Percentiles rank a stretch among this genome's conserved stretches.
Evolutionary conservation across 192 early-diverging fungal species (phyloP).

Genomic region (Funneliformis geosporum): DNA sequence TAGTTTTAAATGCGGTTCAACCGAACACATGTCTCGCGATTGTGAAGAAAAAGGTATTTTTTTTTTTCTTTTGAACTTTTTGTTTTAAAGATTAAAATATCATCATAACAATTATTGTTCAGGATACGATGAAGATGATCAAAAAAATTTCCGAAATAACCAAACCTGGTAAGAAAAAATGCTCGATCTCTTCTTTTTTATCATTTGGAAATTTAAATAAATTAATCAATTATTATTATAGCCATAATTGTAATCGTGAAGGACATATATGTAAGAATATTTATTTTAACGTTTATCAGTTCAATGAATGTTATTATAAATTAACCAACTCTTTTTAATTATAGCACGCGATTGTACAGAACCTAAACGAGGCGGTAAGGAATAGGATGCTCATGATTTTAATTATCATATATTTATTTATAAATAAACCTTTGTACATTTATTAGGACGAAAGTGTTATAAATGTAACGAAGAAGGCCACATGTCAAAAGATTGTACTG

Average conservation of each 20-base stretch:
- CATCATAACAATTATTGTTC: not conserved
- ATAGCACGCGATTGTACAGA: not conserved
- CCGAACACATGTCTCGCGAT: not conserved
- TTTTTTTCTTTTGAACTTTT: not conserved
- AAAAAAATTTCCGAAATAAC: not conserved
- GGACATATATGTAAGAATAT: not conserved
- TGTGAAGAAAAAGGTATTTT: not conserved
- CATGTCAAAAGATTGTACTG: not conserved
- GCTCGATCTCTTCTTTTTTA: not conserved
- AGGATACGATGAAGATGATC: not conserved
- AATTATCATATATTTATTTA: not conserved
- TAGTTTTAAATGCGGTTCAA: conserved; percentile 12
- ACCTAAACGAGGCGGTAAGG: not conserved
- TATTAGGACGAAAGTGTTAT: conserved; percentile 11
- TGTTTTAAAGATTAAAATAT: not conserved
- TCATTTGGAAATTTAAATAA: not conserved
- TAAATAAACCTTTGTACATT: too few species aligned
- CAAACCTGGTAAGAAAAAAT: not conserved
- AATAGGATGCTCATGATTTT: not conserved
- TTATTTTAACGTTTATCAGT: not conserved
- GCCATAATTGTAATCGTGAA: conserved; percentile 1
- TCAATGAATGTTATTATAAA: not conserved
- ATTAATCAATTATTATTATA: not conserved
- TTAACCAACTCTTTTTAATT: too few species aligned
- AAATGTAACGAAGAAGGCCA: conserved; percentile 15